Conservation (phyloP, 164 flowering plant genomes). For the Stephania japonica region DNA sequence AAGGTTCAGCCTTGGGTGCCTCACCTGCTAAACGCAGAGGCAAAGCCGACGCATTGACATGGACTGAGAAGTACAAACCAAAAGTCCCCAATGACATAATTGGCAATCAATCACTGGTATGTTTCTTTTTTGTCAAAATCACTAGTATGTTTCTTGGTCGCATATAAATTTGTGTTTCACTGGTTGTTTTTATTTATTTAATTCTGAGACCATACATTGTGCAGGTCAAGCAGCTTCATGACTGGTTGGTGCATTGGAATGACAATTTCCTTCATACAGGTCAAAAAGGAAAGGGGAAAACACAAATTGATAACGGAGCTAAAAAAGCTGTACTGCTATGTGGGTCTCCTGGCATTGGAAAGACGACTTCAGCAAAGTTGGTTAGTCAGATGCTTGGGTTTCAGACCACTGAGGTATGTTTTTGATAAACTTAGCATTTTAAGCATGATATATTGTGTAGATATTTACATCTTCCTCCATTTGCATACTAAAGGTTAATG, state of each 20-base stretch:
- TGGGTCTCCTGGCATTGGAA: slow-evolving; percentile 98
- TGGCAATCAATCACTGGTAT: slow-evolving; percentile 86
- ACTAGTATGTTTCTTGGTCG: slow-evolving; percentile 42
- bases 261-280: slow-evolving; percentile 50
- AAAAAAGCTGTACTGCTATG: slow-evolving; percentile 82
- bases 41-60: slow-evolving; percentile 39
- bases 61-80: slow-evolving; percentile 93
- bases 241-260: slow-evolving; percentile 82
- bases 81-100: slow-evolving; percentile 77
- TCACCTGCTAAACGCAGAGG: slow-evolving; percentile 36
- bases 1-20: slow-evolving; percentile 22
- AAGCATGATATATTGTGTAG: background rate
- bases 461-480: background rate
- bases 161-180: slow-evolving; percentile 3
- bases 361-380: slow-evolving; percentile 89
- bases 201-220: slow-evolving; percentile 1
- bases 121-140: slow-evolving; percentile 44
- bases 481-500: slow-evolving; percentile 68
- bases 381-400: slow-evolving; percentile 91
- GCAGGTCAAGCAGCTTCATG: slow-evolving; percentile 88
- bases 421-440: slow-evolving; percentile 2
- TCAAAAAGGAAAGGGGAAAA: slow-evolving; percentile 63
- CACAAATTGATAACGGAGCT: slow-evolving; percentile 55
- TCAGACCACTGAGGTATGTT: slow-evolving; percentile 70
- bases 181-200: background rate